phyloP scores from a whole-genome alignment of 179 eudicot species.

The Beta lomatogona region DNA sequence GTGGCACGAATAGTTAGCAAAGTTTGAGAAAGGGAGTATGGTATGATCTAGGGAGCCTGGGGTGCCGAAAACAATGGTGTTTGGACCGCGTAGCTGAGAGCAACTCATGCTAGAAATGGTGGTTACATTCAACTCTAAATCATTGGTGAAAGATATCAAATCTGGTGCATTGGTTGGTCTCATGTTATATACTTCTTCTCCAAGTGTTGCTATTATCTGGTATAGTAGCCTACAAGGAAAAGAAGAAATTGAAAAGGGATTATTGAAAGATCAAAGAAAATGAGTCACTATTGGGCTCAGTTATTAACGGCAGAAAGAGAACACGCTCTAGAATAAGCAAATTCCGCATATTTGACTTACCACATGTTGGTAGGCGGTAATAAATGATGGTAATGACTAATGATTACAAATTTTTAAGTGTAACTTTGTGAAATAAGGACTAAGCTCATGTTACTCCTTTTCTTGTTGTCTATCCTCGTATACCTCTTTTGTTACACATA shows the following conservation, averaged over 20 bases:
- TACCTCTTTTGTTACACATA: too few species aligned
- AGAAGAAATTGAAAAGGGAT: background rate
- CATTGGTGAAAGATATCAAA: slow-evolving; percentile 62
- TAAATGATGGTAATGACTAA: too few species aligned
- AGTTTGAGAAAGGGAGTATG: slow-evolving; percentile 52
- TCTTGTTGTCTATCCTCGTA: too few species aligned
- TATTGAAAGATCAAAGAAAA: background rate
- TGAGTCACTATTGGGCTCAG: too few species aligned
- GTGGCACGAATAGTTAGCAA: slow-evolving; percentile 63
- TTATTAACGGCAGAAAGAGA: too few species aligned
- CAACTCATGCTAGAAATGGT: slow-evolving; percentile 85
- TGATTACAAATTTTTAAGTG: too few species aligned
- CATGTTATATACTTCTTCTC: slow-evolving; percentile 65
- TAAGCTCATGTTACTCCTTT: too few species aligned
- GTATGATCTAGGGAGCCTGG: slow-evolving; percentile 60
- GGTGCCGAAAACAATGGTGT: slow-evolving; percentile 54
- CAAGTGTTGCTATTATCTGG: slow-evolving; percentile 61
- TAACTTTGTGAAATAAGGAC: too few species aligned
- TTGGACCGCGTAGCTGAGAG: slow-evolving; percentile 62
- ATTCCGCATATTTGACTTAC: too few species aligned
- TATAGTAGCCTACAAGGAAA: slow-evolving; percentile 55
- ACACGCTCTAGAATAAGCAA: too few species aligned
- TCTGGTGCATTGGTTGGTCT: slow-evolving; percentile 83
- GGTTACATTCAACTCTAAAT: slow-evolving; percentile 74
- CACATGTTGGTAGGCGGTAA: too few species aligned